These are phyloP conservation scores for Oryza glumipatula DNA, from an alignment of 176 grass and related monocot species.

Conservation along the genomic window DNA sequence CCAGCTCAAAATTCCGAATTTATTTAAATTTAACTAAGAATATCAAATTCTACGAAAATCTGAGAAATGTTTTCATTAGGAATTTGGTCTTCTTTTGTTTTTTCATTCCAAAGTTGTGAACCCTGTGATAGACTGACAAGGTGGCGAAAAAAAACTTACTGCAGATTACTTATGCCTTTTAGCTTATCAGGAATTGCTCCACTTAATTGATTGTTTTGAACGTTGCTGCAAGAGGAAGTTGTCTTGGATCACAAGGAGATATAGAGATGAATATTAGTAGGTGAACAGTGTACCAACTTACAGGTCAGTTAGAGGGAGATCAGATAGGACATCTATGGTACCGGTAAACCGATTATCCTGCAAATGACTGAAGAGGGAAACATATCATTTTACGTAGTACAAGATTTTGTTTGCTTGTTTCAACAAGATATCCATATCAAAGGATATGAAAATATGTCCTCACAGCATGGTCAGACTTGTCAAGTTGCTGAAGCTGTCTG, in stretches of 20 bases:
- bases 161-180: constrained; percentile 68
- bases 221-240: constrained; percentile 54
- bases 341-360: constrained; percentile 87
- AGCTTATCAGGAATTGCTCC: constrained; percentile 76
- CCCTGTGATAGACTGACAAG: neutral
- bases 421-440: neutral
- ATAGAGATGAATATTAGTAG: neutral
- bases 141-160: constrained; percentile 53
- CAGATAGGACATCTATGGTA: constrained; percentile 63
- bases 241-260: constrained; percentile 16
- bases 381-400: neutral
- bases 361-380: constrained; percentile 59
- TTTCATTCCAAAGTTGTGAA: neutral
- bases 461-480: constrained; percentile 78
- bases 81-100: neutral
- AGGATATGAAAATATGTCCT: constrained; percentile 23
- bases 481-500: constrained; percentile 68
- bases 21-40: too few relatives aligned
- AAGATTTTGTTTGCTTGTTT: neutral
- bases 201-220: constrained; percentile 82
- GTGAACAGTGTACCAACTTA: constrained; percentile 54
- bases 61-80: too few relatives aligned
- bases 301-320: constrained; percentile 77
- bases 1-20: too few relatives aligned
- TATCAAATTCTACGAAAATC: too few relatives aligned